Conservation (phyloP, 257 asterid species). For the Primulina eburnea region DNA sequence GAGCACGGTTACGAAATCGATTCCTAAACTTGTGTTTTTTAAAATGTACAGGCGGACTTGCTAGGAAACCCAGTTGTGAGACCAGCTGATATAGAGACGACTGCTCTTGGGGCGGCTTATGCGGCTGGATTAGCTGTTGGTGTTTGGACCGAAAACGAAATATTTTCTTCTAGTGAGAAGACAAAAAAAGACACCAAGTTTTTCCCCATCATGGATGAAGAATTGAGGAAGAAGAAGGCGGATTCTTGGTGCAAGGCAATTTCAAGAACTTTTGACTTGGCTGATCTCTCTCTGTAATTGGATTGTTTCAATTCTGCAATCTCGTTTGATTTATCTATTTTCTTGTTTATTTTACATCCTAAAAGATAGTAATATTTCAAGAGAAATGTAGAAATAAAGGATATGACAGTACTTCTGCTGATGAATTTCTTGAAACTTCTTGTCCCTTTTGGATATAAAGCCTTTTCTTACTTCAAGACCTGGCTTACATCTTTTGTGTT, state of each 20-base stretch:
- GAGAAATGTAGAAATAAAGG: background rate
- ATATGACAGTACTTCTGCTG: background rate
- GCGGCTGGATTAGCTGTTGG: conserved; percentile 96
- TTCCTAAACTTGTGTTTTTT: background rate
- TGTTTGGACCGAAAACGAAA: conserved; percentile 63
- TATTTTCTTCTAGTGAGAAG: conserved; percentile 61
- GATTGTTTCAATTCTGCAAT: background rate
- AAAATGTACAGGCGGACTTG: conserved; percentile 60
- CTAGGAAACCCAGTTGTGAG: conserved; percentile 77
- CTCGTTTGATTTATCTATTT: background rate
- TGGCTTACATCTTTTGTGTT: background rate
- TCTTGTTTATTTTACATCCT: background rate
- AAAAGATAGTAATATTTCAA: background rate
- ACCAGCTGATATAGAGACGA: conserved; percentile 86
- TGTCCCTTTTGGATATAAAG: background rate
- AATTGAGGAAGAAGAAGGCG: conserved; percentile 63
- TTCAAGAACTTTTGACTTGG: conserved; percentile 71
- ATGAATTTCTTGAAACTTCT: background rate
- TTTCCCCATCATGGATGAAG: conserved; percentile 47
- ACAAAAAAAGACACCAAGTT: conserved; percentile 50
- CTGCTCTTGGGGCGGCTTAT: conserved; percentile 96
- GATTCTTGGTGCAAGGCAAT: conserved; percentile 96
- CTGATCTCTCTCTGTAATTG: conserved; percentile 61
- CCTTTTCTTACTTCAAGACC: background rate
- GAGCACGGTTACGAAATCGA: background rate